Conservation (phyloP, 202 grass and related monocot species). For the Schoenoplectus triqueter region DNA sequence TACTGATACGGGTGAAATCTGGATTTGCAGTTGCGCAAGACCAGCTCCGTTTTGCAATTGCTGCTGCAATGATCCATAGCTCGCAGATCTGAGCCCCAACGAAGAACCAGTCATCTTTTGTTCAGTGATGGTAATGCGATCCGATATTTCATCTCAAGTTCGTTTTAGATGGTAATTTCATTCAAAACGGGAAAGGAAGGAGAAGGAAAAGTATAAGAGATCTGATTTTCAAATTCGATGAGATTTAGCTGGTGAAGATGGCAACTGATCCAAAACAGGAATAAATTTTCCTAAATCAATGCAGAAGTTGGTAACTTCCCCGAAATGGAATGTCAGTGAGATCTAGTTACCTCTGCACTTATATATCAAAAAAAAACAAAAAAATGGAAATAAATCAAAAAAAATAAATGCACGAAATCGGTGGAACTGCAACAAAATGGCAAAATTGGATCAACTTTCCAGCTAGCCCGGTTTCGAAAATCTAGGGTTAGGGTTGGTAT, state of each 20-base stretch:
- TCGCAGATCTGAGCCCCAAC: conserved; percentile 76
- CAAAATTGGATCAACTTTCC: background rate
- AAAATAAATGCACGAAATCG: background rate
- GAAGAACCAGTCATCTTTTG: conserved; percentile 70
- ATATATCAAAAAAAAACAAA: too few species aligned
- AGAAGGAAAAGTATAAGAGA: background rate
- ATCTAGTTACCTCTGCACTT: conserved; percentile 7
- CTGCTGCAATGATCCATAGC: conserved; percentile 83
- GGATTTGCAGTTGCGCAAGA: conserved; percentile 34
- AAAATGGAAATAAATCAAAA: too few species aligned
- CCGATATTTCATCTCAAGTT: conserved; percentile 58
- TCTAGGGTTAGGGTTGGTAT: conserved; percentile 30
- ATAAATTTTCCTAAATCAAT: background rate
- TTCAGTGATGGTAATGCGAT: conserved; percentile 41
- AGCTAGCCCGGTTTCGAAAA: background rate
- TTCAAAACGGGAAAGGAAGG: conserved; percentile 1
- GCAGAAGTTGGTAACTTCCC: conserved; percentile 19
- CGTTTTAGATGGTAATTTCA: conserved; percentile 25
- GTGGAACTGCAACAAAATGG: conserved; percentile 12
- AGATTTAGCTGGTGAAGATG: background rate
- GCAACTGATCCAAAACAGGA: conserved; percentile 27
- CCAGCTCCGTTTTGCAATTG: conserved; percentile 35
- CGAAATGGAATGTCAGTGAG: background rate
- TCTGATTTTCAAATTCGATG: conserved; percentile 24
- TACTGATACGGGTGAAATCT: conserved; percentile 25